phyloP scores from a whole-genome alignment of 2,329 filamentous ascomycete species.

The Simplicillium aogashimaense region DNA sequence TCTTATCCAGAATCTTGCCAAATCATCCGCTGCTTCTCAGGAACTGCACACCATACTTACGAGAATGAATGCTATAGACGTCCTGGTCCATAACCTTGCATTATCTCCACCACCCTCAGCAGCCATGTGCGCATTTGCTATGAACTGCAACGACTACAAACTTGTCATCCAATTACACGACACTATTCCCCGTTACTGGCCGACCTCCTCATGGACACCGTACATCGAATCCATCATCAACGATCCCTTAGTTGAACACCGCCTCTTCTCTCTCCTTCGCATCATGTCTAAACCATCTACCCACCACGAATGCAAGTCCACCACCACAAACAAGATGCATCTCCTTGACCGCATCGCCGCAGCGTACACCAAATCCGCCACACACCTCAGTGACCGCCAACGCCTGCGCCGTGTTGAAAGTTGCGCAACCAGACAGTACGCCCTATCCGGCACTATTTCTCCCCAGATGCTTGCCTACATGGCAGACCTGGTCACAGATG shows the following conservation, averaged over 20 bases:
- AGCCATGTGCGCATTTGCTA: background rate
- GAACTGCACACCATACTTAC: no score
- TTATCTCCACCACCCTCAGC: background rate
- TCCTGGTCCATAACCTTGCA: background rate
- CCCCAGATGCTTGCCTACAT: slow-evolving; percentile 15
- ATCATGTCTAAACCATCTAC: background rate
- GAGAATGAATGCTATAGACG: background rate
- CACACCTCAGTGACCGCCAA: slow-evolving; percentile 18
- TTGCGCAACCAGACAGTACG: slow-evolving; percentile 15
- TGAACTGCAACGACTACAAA: background rate
- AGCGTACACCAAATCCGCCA: slow-evolving; percentile 16
- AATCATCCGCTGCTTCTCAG: background rate
- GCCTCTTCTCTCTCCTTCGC: background rate
- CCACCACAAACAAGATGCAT: slow-evolving; percentile 10
- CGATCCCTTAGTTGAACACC: background rate
- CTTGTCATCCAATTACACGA: background rate
- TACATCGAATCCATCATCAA: background rate
- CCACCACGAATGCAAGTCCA: background rate
- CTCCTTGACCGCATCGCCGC: slow-evolving; percentile 19
- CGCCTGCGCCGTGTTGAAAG: slow-evolving; percentile 18
- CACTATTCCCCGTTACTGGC: background rate
- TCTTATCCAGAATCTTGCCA: background rate
- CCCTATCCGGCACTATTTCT: slow-evolving; percentile 13
- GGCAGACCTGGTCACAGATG: slow-evolving; percentile 17
- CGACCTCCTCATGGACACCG: background rate